These are phyloP conservation scores for Syncephalastrum monosporum DNA, from an alignment of 371 early-diverging fungal genomes.

Conservation along the genomic window DNA sequence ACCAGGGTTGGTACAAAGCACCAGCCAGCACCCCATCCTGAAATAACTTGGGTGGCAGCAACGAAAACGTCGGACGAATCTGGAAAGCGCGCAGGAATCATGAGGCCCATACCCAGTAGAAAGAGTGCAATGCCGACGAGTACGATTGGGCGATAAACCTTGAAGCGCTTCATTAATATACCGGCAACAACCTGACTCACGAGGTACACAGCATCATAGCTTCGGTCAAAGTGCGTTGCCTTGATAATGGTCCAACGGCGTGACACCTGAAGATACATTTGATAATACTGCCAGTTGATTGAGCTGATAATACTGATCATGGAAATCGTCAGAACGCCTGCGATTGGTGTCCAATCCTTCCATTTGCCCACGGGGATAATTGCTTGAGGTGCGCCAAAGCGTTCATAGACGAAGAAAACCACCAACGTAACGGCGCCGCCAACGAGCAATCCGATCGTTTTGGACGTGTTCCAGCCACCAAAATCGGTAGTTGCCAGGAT, in stretches of 20 bases:
- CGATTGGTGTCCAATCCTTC: constrained; percentile 33
- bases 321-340: constrained; percentile 35
- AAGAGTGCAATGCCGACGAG: constrained; percentile 37
- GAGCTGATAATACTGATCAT: constrained; percentile 36
- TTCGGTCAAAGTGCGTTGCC: constrained; percentile 36
- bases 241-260: constrained; percentile 19
- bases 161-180: constrained; percentile 35
- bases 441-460: constrained; percentile 28
- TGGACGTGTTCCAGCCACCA: constrained; percentile 37
- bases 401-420: constrained; percentile 37
- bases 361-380: constrained; percentile 44
- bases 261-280: constrained; percentile 40
- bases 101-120: constrained; percentile 42
- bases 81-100: constrained; percentile 49
- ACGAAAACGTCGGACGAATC: constrained; percentile 38
- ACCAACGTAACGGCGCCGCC: constrained; percentile 23
- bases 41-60: constrained; percentile 41
- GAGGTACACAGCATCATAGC: constrained; percentile 40
- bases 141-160: constrained; percentile 36
- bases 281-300: constrained; percentile 42
- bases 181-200: constrained; percentile 31
- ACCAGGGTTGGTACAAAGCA: constrained; percentile 27
- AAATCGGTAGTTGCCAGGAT: constrained; percentile 34
- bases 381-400: constrained; percentile 30
- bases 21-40: constrained; percentile 48